Conservation (phyloP, 352 stramenopile species). For the Ophiocytium majus region DNA sequence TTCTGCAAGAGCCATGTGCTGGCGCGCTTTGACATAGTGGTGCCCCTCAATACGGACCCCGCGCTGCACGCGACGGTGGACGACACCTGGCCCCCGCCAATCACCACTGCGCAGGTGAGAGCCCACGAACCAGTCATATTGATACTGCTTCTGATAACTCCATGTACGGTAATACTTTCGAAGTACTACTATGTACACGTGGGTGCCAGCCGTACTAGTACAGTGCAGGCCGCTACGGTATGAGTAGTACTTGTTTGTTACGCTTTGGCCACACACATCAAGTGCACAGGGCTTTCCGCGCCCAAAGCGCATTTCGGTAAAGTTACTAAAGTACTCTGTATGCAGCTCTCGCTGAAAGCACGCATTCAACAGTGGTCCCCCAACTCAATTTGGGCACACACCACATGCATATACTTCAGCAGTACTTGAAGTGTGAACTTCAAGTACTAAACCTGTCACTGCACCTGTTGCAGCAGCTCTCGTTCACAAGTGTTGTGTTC, state of each 20-base stretch:
- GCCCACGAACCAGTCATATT: too few relatives aligned
- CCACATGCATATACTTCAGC: neutral
- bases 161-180: too few relatives aligned
- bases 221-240: too few relatives aligned
- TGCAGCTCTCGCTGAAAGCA: neutral
- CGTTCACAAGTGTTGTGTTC: neutral
- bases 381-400: neutral
- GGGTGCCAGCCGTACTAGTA: too few relatives aligned
- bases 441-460: neutral
- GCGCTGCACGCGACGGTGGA: neutral
- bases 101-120: too few relatives aligned
- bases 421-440: neutral
- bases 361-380: neutral
- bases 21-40: neutral
- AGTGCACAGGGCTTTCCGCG: too few relatives aligned
- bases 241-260: too few relatives aligned
- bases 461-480: neutral
- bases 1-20: conserved; percentile 21
- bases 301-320: too few relatives aligned
- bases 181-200: too few relatives aligned
- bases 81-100: neutral
- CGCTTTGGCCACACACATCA: too few relatives aligned
- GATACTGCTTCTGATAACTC: too few relatives aligned
- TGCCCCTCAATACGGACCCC: neutral
- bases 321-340: neutral